A percentile compares a stretch with the other conserved stretches of the same genome.
Conservation (phyloP, 805 yeast genomes). For the Sugiyamaella marilandica region DNA sequence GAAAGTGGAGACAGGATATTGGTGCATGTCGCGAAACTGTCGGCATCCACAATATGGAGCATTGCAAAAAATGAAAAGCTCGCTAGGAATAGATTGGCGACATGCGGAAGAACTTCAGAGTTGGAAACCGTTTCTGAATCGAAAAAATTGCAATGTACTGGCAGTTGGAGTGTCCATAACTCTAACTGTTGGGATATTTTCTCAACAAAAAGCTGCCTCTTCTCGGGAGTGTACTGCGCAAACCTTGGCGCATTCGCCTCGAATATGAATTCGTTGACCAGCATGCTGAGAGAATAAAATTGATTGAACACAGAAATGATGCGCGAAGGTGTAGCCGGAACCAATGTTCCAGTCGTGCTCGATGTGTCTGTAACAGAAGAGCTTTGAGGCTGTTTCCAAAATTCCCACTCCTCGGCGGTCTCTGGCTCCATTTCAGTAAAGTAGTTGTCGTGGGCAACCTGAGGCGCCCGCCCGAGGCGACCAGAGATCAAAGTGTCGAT, state of each 20-base stretch:
- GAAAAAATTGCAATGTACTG: conserved; percentile 3
- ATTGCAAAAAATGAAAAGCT: conserved; percentile 6
- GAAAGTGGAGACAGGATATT: conserved; percentile 5
- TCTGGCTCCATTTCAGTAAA: conserved; percentile 4
- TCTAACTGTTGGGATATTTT: conserved; percentile 2
- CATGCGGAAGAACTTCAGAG: conserved; percentile 8
- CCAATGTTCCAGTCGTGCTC: background rate
- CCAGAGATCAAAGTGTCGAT: conserved; percentile 13
- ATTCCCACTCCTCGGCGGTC: conserved; percentile 15
- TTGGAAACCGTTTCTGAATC: background rate
- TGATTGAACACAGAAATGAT: conserved; percentile 7
- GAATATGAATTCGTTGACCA: conserved; percentile 9
- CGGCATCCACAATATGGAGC: conserved; percentile 7
- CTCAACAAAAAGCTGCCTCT: background rate
- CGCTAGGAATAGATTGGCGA: conserved; percentile 4
- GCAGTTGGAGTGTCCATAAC: background rate
- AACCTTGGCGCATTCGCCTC: conserved; percentile 8
- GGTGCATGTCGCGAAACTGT: background rate
- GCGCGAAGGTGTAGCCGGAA: conserved; percentile 5
- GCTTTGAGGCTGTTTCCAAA: conserved; percentile 11
- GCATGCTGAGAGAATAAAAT: background rate
- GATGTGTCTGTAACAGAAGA: background rate
- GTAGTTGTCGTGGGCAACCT: conserved; percentile 3
- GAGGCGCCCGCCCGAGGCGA: conserved; percentile 8
- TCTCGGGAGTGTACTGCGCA: background rate